Conservation (phyloP, 73 alveolate genomes). For the Paramecium sexaurelia region DNA sequence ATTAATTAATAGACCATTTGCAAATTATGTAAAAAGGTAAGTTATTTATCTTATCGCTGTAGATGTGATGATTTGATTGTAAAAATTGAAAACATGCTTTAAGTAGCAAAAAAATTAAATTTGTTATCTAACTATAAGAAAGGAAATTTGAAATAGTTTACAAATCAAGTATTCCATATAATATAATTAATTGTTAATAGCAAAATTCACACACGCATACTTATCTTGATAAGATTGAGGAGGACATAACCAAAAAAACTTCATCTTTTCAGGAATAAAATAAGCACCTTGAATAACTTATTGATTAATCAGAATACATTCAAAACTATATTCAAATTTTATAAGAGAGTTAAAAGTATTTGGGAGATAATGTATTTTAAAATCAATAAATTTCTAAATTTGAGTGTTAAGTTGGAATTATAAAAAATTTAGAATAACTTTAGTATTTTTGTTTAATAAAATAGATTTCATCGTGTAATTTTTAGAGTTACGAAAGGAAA, state of each 20-base stretch:
- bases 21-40: constrained; percentile 49
- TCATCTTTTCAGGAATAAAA: not conserved
- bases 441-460: not conserved
- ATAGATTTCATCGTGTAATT: constrained; percentile 35
- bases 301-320: not conserved
- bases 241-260: not conserved
- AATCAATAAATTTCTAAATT: not conserved
- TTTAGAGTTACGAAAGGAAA: constrained; percentile 63
- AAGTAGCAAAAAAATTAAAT: not conserved
- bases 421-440: constrained; percentile 14
- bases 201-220: constrained; percentile 24
- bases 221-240: constrained; percentile 47
- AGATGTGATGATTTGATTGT: constrained; percentile 45
- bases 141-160: not conserved
- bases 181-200: not conserved
- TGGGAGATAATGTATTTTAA: not conserved
- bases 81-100: not conserved
- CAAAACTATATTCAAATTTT: constrained; percentile 1
- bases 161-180: constrained; percentile 11
- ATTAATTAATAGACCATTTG: constrained; percentile 78
- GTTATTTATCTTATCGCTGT: not conserved
- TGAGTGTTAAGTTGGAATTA: constrained; percentile 38
- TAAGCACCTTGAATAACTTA: constrained; percentile 17
- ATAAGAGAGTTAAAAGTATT: not conserved
- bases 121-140: not conserved